Base-by-base conservation (phyloP, 1,284 basidiomycete genomes). In the Cystobasidium pallidum region DNA sequence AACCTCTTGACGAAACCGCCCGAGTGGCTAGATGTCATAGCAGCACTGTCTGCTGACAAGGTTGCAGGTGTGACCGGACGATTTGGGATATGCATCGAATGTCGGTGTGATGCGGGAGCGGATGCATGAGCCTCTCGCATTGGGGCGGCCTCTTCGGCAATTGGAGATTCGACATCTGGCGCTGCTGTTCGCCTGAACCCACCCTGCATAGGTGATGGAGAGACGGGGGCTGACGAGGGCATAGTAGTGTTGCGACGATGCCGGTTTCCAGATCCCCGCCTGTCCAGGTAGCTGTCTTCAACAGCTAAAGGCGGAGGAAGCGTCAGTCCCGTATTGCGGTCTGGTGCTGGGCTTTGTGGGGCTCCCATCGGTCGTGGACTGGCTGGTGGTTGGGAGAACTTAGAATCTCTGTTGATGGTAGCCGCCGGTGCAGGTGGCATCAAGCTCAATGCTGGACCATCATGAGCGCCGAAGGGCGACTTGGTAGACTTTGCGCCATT, bases 1-100 rank as follows among this genome's bases (percentile, higher is more conserved):
- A 81, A 81, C 17, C 80, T 73, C 8, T 75, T 61, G 4, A 76
- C 78, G 72, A 81, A 78, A 21, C 71, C 75, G 45, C 75, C 73
- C 11, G 71, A 58, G 0, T 70, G 43, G 39, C 57, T 47, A 55
- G 72, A 58, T 7, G 70, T 45, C 11, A 72, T 54, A 3, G 73
- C 67, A 1, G 73, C 67, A 32, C 67, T 58, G 32, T 76, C 75
- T 24, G 75, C 75, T 19, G 73, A 13, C 15, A 43, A 17, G 52
- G 45, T 17, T 52, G 43, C 30, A 70, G 73, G 49, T 41, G 59
- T 71, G n/a, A 26, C 10, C 21, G 52, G 30, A 8, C 64, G 49
- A 49, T 51, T 24, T 3, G 67, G 57, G 6, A 67, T 49, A 17
- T 71, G 59, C 36, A 71, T 55, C 6, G 68, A 64, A 26, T 63